These are phyloP conservation scores for Pleurotus ostreatus DNA, from an alignment of 768 basidiomycete species.

Conservation along the genomic window DNA sequence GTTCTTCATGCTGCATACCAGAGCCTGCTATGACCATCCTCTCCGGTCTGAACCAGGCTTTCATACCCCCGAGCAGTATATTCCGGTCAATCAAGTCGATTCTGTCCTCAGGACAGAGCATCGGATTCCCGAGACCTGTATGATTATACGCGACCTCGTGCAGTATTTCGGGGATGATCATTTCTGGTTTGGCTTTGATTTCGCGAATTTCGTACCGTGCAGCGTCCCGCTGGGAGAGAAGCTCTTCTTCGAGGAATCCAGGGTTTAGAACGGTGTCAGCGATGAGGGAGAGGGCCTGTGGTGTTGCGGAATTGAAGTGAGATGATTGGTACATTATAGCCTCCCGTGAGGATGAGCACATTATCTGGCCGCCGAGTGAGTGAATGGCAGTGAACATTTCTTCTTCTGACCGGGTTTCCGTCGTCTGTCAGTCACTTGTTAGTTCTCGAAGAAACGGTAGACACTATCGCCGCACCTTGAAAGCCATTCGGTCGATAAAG, in stretches of 20 bases:
- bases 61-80: constrained; percentile 59
- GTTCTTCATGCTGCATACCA: constrained; percentile 85
- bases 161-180: constrained; percentile 87
- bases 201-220: constrained; percentile 90
- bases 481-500: constrained; percentile 93
- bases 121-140: constrained; percentile 82
- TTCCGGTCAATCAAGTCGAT: constrained; percentile 62
- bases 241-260: constrained; percentile 69
- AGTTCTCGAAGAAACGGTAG: background rate
- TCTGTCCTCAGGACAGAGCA: constrained; percentile 85
- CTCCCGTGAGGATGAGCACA: constrained; percentile 88
- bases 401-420: constrained; percentile 61
- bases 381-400: constrained; percentile 82
- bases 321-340: constrained; percentile 98
- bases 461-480: constrained; percentile 61
- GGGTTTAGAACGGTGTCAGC: constrained; percentile 88
- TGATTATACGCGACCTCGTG: constrained; percentile 81
- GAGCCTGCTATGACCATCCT: constrained; percentile 94
- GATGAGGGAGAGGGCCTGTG: constrained; percentile 81
- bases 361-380: constrained; percentile 85
- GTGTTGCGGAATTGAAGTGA: constrained; percentile 81
- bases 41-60: constrained; percentile 88
- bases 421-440: constrained; percentile 50
- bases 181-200: constrained; percentile 83
- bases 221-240: constrained; percentile 80